Percentiles rank a stretch among this genome's conserved stretches.
Evolutionary conservation across 441 rosid species (phyloP).

Genomic region (Jatropha multifida): DNA sequence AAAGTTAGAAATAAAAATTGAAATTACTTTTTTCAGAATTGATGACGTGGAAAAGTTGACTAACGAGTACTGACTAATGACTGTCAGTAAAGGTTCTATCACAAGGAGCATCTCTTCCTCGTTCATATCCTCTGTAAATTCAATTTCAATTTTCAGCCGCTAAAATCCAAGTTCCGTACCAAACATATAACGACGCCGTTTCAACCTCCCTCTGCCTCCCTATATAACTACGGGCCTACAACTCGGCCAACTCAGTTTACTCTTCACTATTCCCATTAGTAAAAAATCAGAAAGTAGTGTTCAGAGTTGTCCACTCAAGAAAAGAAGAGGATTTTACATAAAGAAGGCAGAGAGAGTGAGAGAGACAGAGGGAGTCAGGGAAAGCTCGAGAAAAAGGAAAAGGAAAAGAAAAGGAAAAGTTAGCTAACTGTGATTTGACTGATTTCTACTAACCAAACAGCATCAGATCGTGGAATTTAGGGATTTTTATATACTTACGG

Average conservation of each 20-base stretch:
- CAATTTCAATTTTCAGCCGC: background rate
- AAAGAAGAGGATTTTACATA: background rate
- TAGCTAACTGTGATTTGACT: background rate
- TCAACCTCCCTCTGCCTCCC: background rate
- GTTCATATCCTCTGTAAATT: background rate
- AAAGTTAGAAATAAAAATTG: background rate
- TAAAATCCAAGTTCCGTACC: background rate
- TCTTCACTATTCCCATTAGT: background rate
- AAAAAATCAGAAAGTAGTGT: background rate
- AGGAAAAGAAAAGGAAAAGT: background rate
- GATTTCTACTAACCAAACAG: background rate
- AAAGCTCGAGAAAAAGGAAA: background rate
- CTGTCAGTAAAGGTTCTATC: background rate
- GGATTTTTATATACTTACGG: slow-evolving; percentile 36
- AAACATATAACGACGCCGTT: background rate
- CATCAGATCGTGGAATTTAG: slow-evolving; percentile 34
- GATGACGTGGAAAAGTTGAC: background rate
- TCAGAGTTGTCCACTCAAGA: background rate
- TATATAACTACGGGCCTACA: background rate
- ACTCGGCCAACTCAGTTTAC: slow-evolving; percentile 2
- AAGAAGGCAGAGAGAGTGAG: background rate
- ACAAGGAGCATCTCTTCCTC: background rate
- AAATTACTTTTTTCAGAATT: background rate
- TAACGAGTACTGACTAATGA: background rate
- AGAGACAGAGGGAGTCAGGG: slow-evolving; percentile 2